These are phyloP conservation scores for Nepenthes alata DNA, from an alignment of 179 eudicot genomes.

Conservation along the genomic window DNA sequence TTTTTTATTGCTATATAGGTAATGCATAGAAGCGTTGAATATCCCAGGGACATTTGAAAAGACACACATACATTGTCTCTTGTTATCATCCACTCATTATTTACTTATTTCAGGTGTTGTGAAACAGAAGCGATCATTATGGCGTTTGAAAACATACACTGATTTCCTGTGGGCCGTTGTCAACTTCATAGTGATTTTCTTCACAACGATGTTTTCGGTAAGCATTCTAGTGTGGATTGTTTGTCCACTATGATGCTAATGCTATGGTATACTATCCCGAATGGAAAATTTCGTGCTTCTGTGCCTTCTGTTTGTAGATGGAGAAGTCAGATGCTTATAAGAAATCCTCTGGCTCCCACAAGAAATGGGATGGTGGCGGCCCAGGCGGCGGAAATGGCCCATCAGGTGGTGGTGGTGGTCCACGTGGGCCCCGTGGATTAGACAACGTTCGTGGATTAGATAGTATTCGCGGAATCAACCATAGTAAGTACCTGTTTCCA, in stretches of 20 bases:
- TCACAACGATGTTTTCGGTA: conserved; percentile 28
- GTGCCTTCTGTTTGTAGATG: conserved; percentile 38
- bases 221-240: conserved; percentile 4
- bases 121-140: conserved; percentile 57
- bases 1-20: no score
- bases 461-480: conserved; percentile 37
- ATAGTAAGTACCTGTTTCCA: conserved; percentile 43
- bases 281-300: not conserved
- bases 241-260: not conserved
- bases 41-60: no score
- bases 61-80: no score
- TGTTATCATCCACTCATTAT: no score
- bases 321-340: conserved; percentile 81
- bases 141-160: conserved; percentile 61
- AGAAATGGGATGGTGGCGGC: conserved; percentile 94
- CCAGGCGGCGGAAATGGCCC: conserved; percentile 24
- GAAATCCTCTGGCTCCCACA: conserved; percentile 63
- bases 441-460: conserved; percentile 54
- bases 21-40: no score
- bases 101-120: conserved; percentile 53
- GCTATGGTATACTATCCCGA: not conserved
- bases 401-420: conserved; percentile 1
- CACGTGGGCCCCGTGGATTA: conserved; percentile 1
- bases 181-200: conserved; percentile 19
- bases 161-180: conserved; percentile 17